A percentile compares a stretch with the other conserved stretches of the same genome.
Evolutionary conservation across 805 yeast genomes (phyloP).

Genomic region (Saccharomycopsis sp.): DNA sequence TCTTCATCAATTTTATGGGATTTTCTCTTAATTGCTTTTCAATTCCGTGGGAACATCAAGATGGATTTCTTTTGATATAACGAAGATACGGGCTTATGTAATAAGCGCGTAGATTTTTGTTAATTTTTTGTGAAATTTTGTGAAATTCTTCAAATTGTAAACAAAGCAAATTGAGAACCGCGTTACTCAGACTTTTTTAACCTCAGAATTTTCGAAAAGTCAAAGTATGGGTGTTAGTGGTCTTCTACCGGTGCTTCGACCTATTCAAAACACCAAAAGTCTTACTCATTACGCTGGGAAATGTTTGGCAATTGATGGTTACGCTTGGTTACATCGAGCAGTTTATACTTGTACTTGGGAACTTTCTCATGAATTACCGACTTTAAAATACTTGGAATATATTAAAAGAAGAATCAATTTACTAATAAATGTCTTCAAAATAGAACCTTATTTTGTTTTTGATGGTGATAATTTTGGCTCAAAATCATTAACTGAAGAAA

Average conservation of each 20-base stretch:
- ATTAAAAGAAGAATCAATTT: slow-evolving; percentile 57
- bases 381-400: slow-evolving; percentile 61
- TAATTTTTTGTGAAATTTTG: no score
- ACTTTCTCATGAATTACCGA: slow-evolving; percentile 57
- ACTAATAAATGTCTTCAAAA: slow-evolving; percentile 49
- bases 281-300: slow-evolving; percentile 58
- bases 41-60: no score
- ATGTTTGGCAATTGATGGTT: slow-evolving; percentile 87
- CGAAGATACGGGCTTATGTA: no score
- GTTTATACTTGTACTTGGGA: slow-evolving; percentile 78
- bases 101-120: no score
- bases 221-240: slow-evolving; percentile 82
- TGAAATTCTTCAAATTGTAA: no score
- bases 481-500: slow-evolving; percentile 61
- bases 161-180: no score
- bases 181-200: no score
- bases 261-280: slow-evolving; percentile 52
- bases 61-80: no score
- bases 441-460: slow-evolving; percentile 80
- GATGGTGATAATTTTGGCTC: slow-evolving; percentile 86
- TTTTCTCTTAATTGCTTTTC: no score
- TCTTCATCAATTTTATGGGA: no score
- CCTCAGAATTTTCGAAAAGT: no score
- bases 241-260: slow-evolving; percentile 65
- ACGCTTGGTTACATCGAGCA: slow-evolving; percentile 92